Evolutionary conservation across 441 rosid species (phyloP).

Genomic region (Pelargonium fulgidum): DNA sequence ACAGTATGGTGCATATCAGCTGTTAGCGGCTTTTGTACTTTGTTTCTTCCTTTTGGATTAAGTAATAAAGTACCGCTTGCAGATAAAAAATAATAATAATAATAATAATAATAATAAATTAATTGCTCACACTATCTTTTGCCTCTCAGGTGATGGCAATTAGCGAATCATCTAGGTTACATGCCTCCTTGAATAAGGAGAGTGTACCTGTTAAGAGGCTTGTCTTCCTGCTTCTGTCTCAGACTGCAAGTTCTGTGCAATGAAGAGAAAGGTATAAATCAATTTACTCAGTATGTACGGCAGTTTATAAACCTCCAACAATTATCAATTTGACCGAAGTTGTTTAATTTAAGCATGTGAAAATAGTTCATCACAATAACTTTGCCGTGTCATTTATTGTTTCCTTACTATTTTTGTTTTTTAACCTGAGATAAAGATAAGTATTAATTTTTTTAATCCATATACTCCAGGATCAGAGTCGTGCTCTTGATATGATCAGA

Average conservation of each 20-base stretch:
- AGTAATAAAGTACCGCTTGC: no score
- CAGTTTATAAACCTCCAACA: slow-evolving; percentile 52
- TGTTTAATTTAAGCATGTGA: neutral
- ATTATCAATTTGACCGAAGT: neutral
- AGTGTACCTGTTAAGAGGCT: slow-evolving; percentile 56
- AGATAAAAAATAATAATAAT: no score
- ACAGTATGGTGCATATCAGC: neutral
- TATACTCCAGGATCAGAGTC: slow-evolving; percentile 74
- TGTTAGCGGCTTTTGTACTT: neutral
- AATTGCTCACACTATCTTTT: neutral
- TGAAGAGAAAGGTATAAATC: slow-evolving; percentile 51
- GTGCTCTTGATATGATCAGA: slow-evolving; percentile 68
- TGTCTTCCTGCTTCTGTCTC: slow-evolving; percentile 51
- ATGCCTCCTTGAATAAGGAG: slow-evolving; percentile 56
- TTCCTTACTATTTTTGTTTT: neutral
- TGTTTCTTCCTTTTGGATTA: no score
- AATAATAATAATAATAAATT: no score
- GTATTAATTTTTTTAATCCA: neutral
- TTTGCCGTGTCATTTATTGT: slow-evolving; percentile 10
- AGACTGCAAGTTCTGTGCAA: slow-evolving; percentile 61
- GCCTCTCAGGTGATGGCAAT: slow-evolving; percentile 55
- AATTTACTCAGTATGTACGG: neutral
- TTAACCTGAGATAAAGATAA: neutral
- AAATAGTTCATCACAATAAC: neutral
- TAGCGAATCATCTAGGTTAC: slow-evolving; percentile 68